Conservation (phyloP, 108 stramenopile species). For the Discostella stelligeroides region DNA sequence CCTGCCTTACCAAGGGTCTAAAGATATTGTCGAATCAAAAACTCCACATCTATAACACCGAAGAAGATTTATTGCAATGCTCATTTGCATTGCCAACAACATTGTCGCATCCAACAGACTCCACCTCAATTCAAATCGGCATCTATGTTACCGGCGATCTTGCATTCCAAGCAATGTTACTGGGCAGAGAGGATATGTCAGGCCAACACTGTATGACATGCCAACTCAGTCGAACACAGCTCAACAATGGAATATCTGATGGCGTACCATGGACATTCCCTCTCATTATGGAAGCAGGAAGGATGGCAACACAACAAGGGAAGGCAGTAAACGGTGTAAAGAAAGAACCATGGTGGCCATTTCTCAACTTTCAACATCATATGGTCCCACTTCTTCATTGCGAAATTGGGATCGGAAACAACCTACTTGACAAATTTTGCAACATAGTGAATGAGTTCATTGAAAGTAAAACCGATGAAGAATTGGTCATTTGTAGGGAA, state of each 20-base stretch:
- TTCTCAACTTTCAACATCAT: background rate
- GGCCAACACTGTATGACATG: slow-evolving; percentile 2
- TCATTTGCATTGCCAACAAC: background rate
- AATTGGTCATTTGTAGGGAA: background rate
- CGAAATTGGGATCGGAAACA: slow-evolving; percentile 2
- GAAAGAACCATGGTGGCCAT: slow-evolving; percentile 5
- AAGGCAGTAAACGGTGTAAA: background rate
- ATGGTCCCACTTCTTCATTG: slow-evolving; percentile 5
- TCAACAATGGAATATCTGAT: background rate
- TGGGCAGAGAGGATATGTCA: slow-evolving; percentile 8
- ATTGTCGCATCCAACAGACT: background rate
- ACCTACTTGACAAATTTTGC: slow-evolving; percentile 2
- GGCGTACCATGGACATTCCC: background rate
- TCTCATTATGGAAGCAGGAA: background rate
- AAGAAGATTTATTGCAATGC: background rate
- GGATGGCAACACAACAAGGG: background rate
- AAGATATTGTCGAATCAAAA: background rate
- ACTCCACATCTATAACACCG: background rate
- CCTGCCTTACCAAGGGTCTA: background rate
- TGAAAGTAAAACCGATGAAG: background rate
- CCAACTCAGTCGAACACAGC: background rate
- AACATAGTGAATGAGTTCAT: background rate
- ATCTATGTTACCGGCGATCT: background rate
- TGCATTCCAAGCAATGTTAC: background rate
- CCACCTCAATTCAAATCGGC: background rate